These are phyloP conservation scores for Kalmusia sp. DNA, from an alignment of 2,329 filamentous ascomycete genomes.

Conservation along the genomic window DNA sequence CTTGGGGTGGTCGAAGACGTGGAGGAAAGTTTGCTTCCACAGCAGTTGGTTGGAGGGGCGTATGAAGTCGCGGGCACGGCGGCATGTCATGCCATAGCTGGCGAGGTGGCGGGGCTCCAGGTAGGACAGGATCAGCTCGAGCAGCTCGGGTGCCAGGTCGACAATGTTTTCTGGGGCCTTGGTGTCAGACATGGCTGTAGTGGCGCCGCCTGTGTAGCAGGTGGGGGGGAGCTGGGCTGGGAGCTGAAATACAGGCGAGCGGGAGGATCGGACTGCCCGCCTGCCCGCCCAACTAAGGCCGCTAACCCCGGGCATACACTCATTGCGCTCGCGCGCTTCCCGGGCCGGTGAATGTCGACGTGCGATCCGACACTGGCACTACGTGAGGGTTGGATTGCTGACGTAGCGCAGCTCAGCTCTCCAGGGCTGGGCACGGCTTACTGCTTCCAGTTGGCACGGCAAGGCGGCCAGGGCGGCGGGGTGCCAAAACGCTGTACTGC, in stretches of 20 bases:
- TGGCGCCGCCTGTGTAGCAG: background rate
- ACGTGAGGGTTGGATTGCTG: no score
- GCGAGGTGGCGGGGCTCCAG: slow-evolving; percentile 20
- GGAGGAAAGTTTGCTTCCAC: slow-evolving; percentile 26
- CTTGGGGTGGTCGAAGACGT: slow-evolving; percentile 30
- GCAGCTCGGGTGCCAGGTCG: slow-evolving; percentile 23
- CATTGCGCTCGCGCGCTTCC: no score
- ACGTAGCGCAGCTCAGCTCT: no score
- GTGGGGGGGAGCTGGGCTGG: background rate
- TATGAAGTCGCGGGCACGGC: slow-evolving; percentile 21
- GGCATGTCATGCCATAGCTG: slow-evolving; percentile 24
- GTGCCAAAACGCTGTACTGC: background rate
- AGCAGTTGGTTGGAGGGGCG: slow-evolving; percentile 26
- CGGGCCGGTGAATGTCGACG: no score
- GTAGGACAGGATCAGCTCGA: slow-evolving; percentile 25
- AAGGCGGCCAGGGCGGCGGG: no score
- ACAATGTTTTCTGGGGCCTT: background rate
- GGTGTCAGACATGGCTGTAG: background rate
- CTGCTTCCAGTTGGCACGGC: no score
- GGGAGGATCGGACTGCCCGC: no score
- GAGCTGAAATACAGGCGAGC: background rate
- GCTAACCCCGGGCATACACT: no score
- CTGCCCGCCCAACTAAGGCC: no score
- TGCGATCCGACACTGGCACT: no score
- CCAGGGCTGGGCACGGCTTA: no score